phyloP scores from a whole-genome alignment of 2,329 filamentous ascomycete species.

The Fusarium nisikadoi region DNA sequence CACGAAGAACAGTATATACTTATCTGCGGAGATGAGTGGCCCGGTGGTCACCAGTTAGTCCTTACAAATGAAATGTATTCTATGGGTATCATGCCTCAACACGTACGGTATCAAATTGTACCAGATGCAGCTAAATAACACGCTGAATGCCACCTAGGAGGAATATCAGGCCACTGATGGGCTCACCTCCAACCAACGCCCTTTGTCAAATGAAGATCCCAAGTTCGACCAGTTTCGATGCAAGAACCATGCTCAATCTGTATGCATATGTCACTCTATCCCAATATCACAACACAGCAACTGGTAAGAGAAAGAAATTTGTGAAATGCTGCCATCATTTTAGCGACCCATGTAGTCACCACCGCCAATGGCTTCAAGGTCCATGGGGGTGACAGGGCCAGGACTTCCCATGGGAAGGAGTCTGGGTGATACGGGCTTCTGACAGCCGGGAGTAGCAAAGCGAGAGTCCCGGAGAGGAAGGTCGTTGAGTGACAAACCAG shows the following conservation, averaged over 20 bases:
- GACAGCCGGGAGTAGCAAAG: slow-evolving; percentile 51
- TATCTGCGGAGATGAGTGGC: not conserved
- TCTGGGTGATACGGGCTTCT: slow-evolving; percentile 61
- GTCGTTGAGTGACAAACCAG: slow-evolving; percentile 49
- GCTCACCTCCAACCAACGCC: slow-evolving; percentile 23
- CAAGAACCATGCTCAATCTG: slow-evolving; percentile 6
- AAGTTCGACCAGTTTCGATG: not conserved
- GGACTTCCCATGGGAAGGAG: slow-evolving; percentile 66
- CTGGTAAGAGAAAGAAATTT: not conserved
- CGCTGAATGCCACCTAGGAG: slow-evolving; percentile 29
- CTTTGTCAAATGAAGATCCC: slow-evolving; percentile 12
- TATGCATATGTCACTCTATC: not conserved
- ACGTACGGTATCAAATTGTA: slow-evolving; percentile 25
- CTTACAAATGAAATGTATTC: slow-evolving; percentile 26
- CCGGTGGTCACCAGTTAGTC: not conserved
- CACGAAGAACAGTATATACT: not conserved
- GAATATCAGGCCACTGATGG: slow-evolving; percentile 11
- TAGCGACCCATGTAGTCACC: slow-evolving; percentile 50
- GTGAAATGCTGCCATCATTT: not conserved
- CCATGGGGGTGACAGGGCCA: slow-evolving; percentile 71
- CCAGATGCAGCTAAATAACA: slow-evolving; percentile 28
- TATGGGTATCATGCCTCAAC: slow-evolving; percentile 40
- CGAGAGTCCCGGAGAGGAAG: slow-evolving; percentile 52
- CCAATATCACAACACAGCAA: not conserved
- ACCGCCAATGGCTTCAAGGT: slow-evolving; percentile 56